Base-by-base conservation (phyloP, 495 filamentous ascomycete genomes). In the Rhypophila decipiens region DNA sequence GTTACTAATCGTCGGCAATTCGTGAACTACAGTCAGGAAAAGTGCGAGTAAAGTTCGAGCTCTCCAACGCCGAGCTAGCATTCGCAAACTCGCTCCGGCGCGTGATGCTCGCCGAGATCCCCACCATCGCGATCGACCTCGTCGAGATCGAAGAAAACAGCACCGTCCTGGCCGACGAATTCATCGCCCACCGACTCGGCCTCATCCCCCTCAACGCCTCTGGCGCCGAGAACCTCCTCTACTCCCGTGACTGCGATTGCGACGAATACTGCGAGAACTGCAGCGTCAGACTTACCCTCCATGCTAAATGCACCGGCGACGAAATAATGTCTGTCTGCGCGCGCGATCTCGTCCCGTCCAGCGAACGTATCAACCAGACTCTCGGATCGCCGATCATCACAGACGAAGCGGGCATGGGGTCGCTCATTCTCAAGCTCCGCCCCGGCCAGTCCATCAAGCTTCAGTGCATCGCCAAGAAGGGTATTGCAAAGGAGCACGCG, bases 401-500 rank as follows among this genome's bases (percentile, higher is more conserved):
- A n/a, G 94, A 98, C 55, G 73, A 83, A 0, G 86, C 91, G 23
- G 80, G 82, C 1, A 76, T 84, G 43, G 93, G 93, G 0, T 74
- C 82, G 4, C 74, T 96, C 46, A 90, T 98, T 55, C 85, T 84
- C 61, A 96, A 96, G 70, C 68, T 98, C 53, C 75, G 90, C 18
- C 85, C 87, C 46, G 85, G 82, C 4, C 94, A 98, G 63, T 87
- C 95, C 63, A 62, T 98, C 44, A 83, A 85, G 63, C 77, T 97
- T 63, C 84, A 82, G 36, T 96, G 91, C 59, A 82, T 96, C 53
- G 94, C 90, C 43, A 96, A 95, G 77, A 97, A 97, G 74, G 93
- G 93, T 0, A 96, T 96, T 49, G 90, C 91, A 2, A 98, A 97
- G 74, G 93, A 98, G 63, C 93, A 98, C 71, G 85, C 94, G 0